Conservation (phyloP, 441 rosid species). For the Gossypium gossypioides region DNA sequence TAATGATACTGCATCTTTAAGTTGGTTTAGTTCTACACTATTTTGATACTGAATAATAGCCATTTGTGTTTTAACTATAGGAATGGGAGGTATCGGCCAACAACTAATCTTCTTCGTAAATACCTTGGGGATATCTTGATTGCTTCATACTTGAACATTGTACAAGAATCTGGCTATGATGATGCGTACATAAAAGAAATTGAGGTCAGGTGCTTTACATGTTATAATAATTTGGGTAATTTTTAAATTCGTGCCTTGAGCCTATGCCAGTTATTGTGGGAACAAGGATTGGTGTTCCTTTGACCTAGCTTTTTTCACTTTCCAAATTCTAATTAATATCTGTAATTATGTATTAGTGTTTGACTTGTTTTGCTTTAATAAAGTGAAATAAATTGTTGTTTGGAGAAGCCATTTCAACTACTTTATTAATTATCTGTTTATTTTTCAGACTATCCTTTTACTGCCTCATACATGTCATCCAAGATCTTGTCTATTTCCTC, state of each 20-base stretch:
- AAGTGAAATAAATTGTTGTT: neutral
- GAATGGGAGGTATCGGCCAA: slow-evolving; percentile 49
- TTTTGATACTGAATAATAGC: neutral
- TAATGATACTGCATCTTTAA: neutral
- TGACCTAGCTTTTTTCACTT: neutral
- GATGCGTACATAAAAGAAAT: slow-evolving; percentile 70
- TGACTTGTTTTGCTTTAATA: neutral
- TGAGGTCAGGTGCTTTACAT: slow-evolving; percentile 44
- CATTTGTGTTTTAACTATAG: slow-evolving; percentile 29
- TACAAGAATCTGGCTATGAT: slow-evolving; percentile 72
- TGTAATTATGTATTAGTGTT: neutral
- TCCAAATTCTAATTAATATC: neutral
- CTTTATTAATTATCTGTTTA: neutral
- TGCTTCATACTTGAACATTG: slow-evolving; percentile 53
- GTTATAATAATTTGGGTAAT: neutral
- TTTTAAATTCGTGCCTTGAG: neutral
- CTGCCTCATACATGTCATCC: neutral
- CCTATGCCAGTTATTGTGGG: neutral
- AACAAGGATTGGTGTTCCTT: neutral
- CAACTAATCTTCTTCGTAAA: slow-evolving; percentile 64
- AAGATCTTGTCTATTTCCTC: neutral
- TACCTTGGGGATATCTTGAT: slow-evolving; percentile 84
- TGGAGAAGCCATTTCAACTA: neutral
- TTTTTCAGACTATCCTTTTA: neutral
- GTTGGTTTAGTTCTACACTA: neutral